phyloP scores from a whole-genome alignment of 306 rosid species.

The Sicyos edulis region DNA sequence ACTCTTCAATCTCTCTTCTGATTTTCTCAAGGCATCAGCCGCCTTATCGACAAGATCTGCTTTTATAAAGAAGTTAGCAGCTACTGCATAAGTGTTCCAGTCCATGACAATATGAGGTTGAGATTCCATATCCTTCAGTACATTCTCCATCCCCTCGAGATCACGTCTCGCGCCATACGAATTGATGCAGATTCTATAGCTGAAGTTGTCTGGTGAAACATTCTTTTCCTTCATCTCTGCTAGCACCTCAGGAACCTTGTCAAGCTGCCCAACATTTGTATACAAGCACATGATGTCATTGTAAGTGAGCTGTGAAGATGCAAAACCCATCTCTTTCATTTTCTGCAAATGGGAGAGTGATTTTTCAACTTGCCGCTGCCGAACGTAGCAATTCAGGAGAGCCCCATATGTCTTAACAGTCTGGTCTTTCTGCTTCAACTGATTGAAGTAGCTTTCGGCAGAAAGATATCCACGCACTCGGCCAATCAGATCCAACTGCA shows the following conservation, averaged over 20 bases:
- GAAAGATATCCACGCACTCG: conserved; percentile 50
- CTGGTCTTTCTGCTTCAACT: conserved; percentile 49
- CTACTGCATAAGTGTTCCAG: conserved; percentile 76
- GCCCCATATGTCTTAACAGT: conserved; percentile 65
- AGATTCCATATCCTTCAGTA: conserved; percentile 64
- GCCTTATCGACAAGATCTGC: conserved; percentile 43
- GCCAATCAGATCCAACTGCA: conserved; percentile 79
- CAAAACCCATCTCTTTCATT: conserved; percentile 77
- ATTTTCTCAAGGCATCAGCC: conserved; percentile 44
- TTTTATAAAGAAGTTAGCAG: conserved; percentile 57
- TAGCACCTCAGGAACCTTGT: conserved; percentile 54
- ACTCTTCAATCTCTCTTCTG: conserved; percentile 55
- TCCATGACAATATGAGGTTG: conserved; percentile 59
- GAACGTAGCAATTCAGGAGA: conserved; percentile 75
- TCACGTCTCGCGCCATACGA: conserved; percentile 58
- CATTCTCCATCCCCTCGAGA: conserved; percentile 47
- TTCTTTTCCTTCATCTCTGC: conserved; percentile 61
- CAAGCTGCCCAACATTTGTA: conserved; percentile 54
- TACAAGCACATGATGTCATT: conserved; percentile 78
- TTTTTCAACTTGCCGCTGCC: conserved; percentile 51
- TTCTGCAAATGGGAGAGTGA: conserved; percentile 53
- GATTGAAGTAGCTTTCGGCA: conserved; percentile 56
- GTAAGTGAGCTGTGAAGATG: conserved; percentile 51
- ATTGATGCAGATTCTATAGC: conserved; percentile 78
- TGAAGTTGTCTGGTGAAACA: conserved; percentile 64